Evolutionary conservation across 2,329 filamentous ascomycete genomes (phyloP), one percentile per base, ranked within the genome.

Genomic region (Neurospora crassa): DNA sequence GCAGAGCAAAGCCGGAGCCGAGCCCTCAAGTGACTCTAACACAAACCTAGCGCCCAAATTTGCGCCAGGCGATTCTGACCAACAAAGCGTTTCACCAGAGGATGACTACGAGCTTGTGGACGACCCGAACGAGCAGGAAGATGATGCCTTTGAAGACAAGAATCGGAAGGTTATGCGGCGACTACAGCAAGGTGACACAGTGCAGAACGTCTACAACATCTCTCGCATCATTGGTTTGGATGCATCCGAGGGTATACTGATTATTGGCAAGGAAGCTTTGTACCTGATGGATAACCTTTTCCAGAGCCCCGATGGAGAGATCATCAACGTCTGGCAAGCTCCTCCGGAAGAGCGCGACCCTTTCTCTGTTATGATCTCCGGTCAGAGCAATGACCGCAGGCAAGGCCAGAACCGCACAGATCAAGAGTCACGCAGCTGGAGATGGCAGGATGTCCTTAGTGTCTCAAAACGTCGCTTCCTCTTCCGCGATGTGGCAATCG

Each of bases 221-320:
- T 98, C 96, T 18, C 91, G 96, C 12, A 95, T 99, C 70, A 90
- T 97, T 41, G 96, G 96, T 11, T 85, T 99, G 4, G 96, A 99
- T 78, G 94, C 94, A 10, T 93, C 92, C 73, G 96, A 99, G 79
- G 96, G 96, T 8, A 90, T 99, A 59, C 84, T 99, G 42, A 96
- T 99, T 70, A 87, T 98, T 53, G 96, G 96, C 20, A 97, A 97
- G 80, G 92, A 95, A 76, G 91, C 90, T 68, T 86, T 99, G 18
- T 99, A 99, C 78, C 91, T 99, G 75, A 91, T 98, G 81, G 96
- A 99, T 81, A 95, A 96, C 76, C 95, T 97, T 77, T 98, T 99
- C 79, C 95, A 98, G 78, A 90, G 95, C 74, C 90, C 92, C 2
- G 96, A 97, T 77, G 95, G 95, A 14, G 96, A 99, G 79, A 97